Base-by-base conservation (phyloP, 2,329 filamentous ascomycete species). In the Pestalotiopsis sp. region DNA sequence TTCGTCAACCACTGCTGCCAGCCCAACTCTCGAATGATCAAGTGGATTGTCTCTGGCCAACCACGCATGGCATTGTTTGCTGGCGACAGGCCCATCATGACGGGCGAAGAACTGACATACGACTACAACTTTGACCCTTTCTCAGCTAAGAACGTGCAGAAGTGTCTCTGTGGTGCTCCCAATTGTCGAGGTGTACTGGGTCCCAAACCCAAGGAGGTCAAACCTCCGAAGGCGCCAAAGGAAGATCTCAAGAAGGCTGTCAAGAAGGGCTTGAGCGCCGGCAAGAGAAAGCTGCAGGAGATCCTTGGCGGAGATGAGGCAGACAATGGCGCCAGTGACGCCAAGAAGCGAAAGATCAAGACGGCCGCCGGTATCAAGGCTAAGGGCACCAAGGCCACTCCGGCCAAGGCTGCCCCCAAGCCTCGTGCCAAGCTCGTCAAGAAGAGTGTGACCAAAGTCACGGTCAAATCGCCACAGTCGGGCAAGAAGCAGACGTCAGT, bases 1-100 rank as follows among this genome's bases (percentile, higher is more conserved):
- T 99, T 99, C 80, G 95, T 99, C 79, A 99, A 99, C 78, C 96
- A 99, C 80, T 97, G 94, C 20, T 99, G 96, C 82, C 92, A 93
- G 68, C 96, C 96, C 2, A 99, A 99, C 78, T 98, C 95, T 81
- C 90, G 92, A 71, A 98, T 99, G 95, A 94, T 97, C 76, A 98
- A 98, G 80, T 97, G 94, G 94, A 95, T 95, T 70, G 96, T 99
- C 67, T 91, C 91, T 63, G 95, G 95, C 36, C 94, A 97, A 79
- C 95, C 95, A 57, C 90, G 96, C 68, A 98, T 99, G 94, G 96
- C 95, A 17, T 88, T 99, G 1, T 99, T 99, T 78, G 96, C 96
- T 13, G 95, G 95, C 39, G 92, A 97, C 74, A 86, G 87, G 62
- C 94, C 94, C 14, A 95, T 99, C 78, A 93, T 93, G 90, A 97